phyloP scores from a whole-genome alignment of 2,329 filamentous ascomycete species.

The Tothia fuscella region DNA sequence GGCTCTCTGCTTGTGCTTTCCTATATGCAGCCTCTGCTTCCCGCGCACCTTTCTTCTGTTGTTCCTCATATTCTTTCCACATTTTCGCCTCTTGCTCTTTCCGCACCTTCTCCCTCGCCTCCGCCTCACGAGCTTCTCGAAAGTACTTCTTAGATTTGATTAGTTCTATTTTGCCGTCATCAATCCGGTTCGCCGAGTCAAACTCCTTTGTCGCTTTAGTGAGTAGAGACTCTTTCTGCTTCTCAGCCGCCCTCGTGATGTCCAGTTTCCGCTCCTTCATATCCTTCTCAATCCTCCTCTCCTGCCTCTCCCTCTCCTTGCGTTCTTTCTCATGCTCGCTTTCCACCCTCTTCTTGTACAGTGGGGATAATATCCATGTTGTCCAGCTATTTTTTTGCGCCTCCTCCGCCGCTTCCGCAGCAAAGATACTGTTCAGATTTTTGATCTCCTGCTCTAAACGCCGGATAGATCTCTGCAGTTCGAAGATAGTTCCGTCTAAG shows the following conservation, averaged over 20 bases:
- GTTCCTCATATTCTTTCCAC: conserved; percentile 11
- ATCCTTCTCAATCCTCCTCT: conserved; percentile 18
- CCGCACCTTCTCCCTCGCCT: conserved; percentile 10
- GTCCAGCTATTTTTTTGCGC: conserved; percentile 19
- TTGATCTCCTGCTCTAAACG: conserved; percentile 16
- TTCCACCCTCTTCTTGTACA: conserved; percentile 16
- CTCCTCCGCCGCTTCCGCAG: conserved; percentile 16
- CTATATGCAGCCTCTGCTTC: conserved; percentile 10
- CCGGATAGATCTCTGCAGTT: conserved; percentile 14
- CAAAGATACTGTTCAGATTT: conserved; percentile 15
- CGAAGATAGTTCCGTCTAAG: conserved; percentile 14
- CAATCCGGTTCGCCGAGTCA: conserved; percentile 11
- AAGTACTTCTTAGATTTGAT: conserved; percentile 4
- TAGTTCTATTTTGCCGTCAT: conserved; percentile 11
- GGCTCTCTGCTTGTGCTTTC: conserved; percentile 12
- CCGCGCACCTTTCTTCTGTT: conserved; percentile 4
- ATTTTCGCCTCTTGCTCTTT: conserved; percentile 12
- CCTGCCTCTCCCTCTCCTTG: conserved; percentile 18
- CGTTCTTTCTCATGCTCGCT: conserved; percentile 19
- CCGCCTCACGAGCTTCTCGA: conserved; percentile 9
- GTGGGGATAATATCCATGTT: conserved; percentile 18
- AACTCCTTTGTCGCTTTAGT: conserved; percentile 11
- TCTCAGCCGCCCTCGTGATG: conserved; percentile 14
- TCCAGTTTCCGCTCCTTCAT: conserved; percentile 18
- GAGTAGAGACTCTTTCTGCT: conserved; percentile 11